phyloP scores from a whole-genome alignment of 441 rosid species.

The Adansonia gregorii region DNA sequence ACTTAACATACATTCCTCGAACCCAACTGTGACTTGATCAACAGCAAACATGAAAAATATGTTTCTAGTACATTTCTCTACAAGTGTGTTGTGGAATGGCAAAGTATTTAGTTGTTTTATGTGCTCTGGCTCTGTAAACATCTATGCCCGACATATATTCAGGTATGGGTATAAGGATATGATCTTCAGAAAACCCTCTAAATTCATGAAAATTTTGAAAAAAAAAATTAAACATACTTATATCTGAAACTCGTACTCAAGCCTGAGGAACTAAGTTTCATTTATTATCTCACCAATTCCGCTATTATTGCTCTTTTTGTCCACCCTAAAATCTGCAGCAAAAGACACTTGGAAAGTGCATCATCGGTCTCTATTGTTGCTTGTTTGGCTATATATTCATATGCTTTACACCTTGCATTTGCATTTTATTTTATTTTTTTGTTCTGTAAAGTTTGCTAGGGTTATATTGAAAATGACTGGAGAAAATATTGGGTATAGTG shows the following conservation, averaged over 20 bases:
- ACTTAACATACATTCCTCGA: too few relatives aligned
- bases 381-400: slow-evolving; percentile 13
- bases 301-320: slow-evolving; percentile 17
- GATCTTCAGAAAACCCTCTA: too few relatives aligned
- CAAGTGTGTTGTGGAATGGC: slow-evolving; percentile 22
- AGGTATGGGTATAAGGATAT: too few relatives aligned
- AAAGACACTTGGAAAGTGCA: slow-evolving; percentile 33
- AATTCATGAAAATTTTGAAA: too few relatives aligned
- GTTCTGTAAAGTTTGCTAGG: slow-evolving; percentile 19
- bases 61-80: neutral
- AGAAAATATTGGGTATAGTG: slow-evolving; percentile 21
- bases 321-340: slow-evolving; percentile 20
- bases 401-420: slow-evolving; percentile 37
- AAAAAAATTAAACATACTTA: too few relatives aligned
- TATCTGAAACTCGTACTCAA: too few relatives aligned
- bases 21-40: too few relatives aligned
- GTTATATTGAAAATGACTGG: slow-evolving; percentile 22
- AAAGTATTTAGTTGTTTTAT: slow-evolving; percentile 33
- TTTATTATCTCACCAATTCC: slow-evolving; percentile 26
- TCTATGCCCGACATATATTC: too few relatives aligned
- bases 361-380: slow-evolving; percentile 24
- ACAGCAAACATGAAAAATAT: too few relatives aligned
- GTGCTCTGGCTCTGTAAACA: too few relatives aligned
- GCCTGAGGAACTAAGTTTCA: slow-evolving; percentile 17
- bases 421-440: slow-evolving; percentile 9